Evolutionary conservation across 345 rosid species (phyloP), one percentile per base, ranked within the genome.

Genomic region (Firmiana major): DNA sequence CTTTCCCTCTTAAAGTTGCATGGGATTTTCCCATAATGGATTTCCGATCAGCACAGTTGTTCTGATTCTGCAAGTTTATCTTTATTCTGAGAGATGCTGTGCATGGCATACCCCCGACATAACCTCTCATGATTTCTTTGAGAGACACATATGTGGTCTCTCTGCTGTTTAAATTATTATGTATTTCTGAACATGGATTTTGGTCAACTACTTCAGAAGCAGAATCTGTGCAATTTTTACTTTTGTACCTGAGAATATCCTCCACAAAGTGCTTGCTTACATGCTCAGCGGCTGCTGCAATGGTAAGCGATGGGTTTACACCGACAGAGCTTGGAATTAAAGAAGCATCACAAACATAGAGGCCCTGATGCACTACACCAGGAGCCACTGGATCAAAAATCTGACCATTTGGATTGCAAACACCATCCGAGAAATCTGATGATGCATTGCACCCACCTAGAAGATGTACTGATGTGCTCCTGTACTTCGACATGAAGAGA

Each of bases 381-480:
- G 80, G 60, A 24, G 80, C 58, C 62, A 80, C 34, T 8, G 85
- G 60, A 66, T 87, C 75, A 74, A 78, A 81, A 80, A 85, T 81
- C 83, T 87, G 90, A 34, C 90, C 88, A 6, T 74, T 60, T 31
- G 84, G 78, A 58, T 83, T 81, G 45, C 86, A 87, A 21, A 85
- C 90, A 42, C 90, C 90, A 3, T 58, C 58, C 12, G 79, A 74
- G 51, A 75, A 69, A 78, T 87, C 85, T 45, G 74, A 59, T 40
- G 90, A 81, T 64, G 79, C 87, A 71, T 79, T 83, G 80, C 88
- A 87, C n/a, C 90, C 90, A 53, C 90, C 90, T 63, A 87, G 73
- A 59, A 81, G 86, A 74, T 87, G 88, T 60, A 87, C 88, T 3
- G 86, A 34, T 17, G 88, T 77, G 78, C 90, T 87, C n/a, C 84